Base-by-base conservation (phyloP, 345 rosid genomes). In the Murraya paniculata region DNA sequence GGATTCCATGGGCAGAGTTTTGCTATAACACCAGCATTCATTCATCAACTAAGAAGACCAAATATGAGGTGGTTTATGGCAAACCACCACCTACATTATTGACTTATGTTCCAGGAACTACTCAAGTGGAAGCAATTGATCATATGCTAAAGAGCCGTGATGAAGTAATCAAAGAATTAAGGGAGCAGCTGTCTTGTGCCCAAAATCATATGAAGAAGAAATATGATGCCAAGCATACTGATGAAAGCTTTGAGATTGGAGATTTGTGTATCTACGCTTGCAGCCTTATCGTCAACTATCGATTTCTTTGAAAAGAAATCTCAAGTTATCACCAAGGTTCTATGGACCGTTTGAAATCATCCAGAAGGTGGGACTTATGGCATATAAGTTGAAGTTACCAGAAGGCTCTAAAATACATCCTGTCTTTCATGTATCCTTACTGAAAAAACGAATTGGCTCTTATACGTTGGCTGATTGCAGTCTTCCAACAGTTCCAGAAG, bases 131-230 rank as follows among this genome's bases (percentile, higher is more conserved):
- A 48, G 45, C 60, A 2, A 22, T 72, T 16, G 33, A 61, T 27
- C 65, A 25, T 25, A 14, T 19, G 85, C 84, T 19, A 81, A 0
- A 21, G 88, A 86, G 81, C 85, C 86, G 80, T 86, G 77, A 24
- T 86, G 31, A 78, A 88, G 72, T 9, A 77, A 85, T 4, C 72
- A 75, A 4, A 33, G 75, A 71, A 18, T 55, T 71, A 18, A 27
- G 22, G 7, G 33, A 70, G 6, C 59, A 70, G 4, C 4, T 70
- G 13, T 10, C 9, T 1, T 2, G 24, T 55, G 30, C n/a, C 22
- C 72, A 39, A 38, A 18, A 68, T 3, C 56, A 30, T 2, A 70
- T 70, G 59, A 70, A 70, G 9, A 45, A 9, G 1, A 24, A 24
- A 3, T 70, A 45, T 24, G 41, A 55, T 27, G 3, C 39, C 19